A percentile compares a stretch with the other conserved stretches of the same genome.
These are phyloP conservation scores for Eucalyptus decipiens DNA, from an alignment of 345 rosid genomes.

Conservation along the genomic window DNA sequence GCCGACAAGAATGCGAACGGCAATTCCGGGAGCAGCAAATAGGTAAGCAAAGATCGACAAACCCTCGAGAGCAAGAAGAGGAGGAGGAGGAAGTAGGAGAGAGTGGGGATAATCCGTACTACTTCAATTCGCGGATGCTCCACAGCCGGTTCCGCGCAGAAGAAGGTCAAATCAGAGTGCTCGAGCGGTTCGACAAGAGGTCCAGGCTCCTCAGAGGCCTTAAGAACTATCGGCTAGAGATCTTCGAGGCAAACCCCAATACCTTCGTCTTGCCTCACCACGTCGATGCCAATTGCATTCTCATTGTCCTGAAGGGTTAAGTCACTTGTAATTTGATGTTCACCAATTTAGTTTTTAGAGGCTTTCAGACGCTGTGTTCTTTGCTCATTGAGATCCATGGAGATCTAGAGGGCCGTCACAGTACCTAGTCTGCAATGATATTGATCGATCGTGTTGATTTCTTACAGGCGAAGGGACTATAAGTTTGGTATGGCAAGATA, in stretches of 20 bases:
- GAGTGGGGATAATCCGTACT: slow-evolving; percentile 12
- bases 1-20: not conserved
- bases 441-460: not conserved
- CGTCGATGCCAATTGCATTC: slow-evolving; percentile 18
- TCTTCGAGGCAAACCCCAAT: slow-evolving; percentile 21
- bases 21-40: not conserved
- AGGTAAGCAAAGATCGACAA: not conserved
- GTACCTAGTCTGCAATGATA: not conserved
- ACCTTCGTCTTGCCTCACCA: slow-evolving; percentile 36
- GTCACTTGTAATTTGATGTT: not conserved
- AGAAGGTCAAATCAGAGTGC: slow-evolving; percentile 23
- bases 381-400: not conserved
- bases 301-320: slow-evolving; percentile 21
- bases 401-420: not conserved
- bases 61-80: not conserved
- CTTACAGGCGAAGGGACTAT: slow-evolving; percentile 18
- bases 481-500: slow-evolving; percentile 5
- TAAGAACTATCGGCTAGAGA: slow-evolving; percentile 15
- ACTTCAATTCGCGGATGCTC: slow-evolving; percentile 12
- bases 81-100: not conserved
- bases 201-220: slow-evolving; percentile 32
- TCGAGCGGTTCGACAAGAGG: slow-evolving; percentile 19
- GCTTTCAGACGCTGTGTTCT: not conserved
- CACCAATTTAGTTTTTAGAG: not conserved
- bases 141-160: not conserved